Evolutionary conservation across 495 filamentous ascomycete species (phyloP).

Genomic region (Lasiosphaeria ovina): DNA sequence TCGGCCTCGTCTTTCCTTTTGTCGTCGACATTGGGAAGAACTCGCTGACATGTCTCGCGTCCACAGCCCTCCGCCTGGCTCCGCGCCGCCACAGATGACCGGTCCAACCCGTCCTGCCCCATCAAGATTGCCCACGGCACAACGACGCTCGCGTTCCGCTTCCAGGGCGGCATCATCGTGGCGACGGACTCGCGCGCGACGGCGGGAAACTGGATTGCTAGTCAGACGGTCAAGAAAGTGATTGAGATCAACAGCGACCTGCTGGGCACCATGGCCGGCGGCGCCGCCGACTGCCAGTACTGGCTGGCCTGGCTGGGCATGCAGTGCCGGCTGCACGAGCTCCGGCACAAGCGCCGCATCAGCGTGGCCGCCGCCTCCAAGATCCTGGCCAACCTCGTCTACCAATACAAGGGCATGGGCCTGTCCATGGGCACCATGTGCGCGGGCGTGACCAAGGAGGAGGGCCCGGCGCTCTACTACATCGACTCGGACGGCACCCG

Average conservation of each 20-base stretch:
- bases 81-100: conserved; percentile 94
- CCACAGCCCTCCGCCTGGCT: conserved; percentile 82
- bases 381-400: conserved; percentile 97
- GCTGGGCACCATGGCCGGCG: conserved; percentile 96
- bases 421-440: conserved; percentile 99
- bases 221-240: conserved; percentile 99
- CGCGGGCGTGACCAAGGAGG: conserved; percentile 91
- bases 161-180: conserved; percentile 97
- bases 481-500: conserved; percentile 97
- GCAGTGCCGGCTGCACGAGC: conserved; percentile 98
- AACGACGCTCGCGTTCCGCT: conserved; percentile 96
- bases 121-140: conserved; percentile 99
- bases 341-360: conserved; percentile 98
- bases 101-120: conserved; percentile 90
- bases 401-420: conserved; percentile 97
- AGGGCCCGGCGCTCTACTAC: conserved; percentile 97
- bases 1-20: not conserved
- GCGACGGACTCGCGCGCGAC: conserved; percentile 96
- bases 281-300: conserved; percentile 99
- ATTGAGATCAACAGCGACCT: conserved; percentile 90
- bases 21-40: not conserved
- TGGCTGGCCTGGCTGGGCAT: conserved; percentile 98
- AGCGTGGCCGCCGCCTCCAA: conserved; percentile 95
- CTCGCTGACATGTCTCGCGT: not conserved
- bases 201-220: conserved; percentile 97